Evolutionary conservation across 225 moss, liverwort and hornwort species (phyloP), one percentile per base, ranked within the genome.

Genomic region (Physcomitrium patens): DNA sequence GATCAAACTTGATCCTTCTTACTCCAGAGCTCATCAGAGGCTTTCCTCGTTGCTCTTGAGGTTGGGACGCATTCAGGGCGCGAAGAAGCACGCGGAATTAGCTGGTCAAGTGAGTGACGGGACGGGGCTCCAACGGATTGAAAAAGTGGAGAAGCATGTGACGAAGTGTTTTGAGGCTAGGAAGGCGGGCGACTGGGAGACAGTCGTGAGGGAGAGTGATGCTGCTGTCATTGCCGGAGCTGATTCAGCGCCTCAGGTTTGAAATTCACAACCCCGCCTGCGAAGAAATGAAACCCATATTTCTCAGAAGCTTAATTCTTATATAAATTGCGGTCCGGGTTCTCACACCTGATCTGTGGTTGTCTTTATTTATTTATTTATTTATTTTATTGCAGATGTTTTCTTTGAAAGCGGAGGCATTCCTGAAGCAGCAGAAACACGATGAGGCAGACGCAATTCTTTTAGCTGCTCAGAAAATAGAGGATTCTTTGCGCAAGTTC

Each of bases 221-320:
- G 92, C 92, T 49, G 85, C 96, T 68, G 92, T 96, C 9, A 91
- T 94, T 15, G 96, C 92, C 7, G 96, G 96, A 45, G 96, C 96
- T 54, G 96, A 96, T 85, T 85, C 85, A 55, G 86, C 96, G 23
- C 88, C 96, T 27, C 91, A 91, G 96, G 96, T 72, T 28, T n/a
- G 61, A 8, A 17, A 8, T 22, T 2, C 7, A 37, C 2, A 7
- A 37, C 31, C 31, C 31, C 31, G 31, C 31, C 5, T 37, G 0
- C 7, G 31, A 37, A 37, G 31, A 37, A 37, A 4, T 37, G 31
- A 37, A 1, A 47, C 60, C 47, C 44, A 10, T n/a, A 5, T 44
- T 43, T 76, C 20, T 69, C 23, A 74, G 83, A 76, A 77, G 79
- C 81, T 63, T 79, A 79, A 53, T 52, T 61, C 84, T 81, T 68